phyloP scores from a whole-genome alignment of 208 protist species.

The Trypanosoma platydactyli region DNA sequence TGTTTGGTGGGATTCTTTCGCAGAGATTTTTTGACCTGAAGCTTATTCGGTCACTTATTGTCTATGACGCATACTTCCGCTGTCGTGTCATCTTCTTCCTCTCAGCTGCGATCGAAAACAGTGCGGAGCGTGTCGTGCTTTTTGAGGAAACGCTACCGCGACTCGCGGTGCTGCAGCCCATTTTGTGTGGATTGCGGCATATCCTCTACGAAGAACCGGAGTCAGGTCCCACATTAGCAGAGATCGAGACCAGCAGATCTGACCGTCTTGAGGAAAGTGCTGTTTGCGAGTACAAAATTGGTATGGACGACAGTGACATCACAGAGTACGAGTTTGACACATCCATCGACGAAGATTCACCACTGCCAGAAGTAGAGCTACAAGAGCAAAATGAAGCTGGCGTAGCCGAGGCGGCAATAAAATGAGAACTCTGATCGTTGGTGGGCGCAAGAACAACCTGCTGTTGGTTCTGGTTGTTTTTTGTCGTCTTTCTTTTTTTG shows the following conservation, averaged over 20 bases:
- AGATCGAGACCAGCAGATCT: constrained; percentile 36
- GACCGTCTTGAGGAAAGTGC: constrained; percentile 1
- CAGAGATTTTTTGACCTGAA: constrained; percentile 62
- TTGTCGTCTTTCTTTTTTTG: too few species aligned
- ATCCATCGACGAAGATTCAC: neutral
- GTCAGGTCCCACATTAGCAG: constrained; percentile 47
- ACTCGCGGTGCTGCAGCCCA: constrained; percentile 61
- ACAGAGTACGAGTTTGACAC: constrained; percentile 9
- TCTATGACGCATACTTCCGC: constrained; percentile 84
- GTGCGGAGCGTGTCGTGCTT: constrained; percentile 49
- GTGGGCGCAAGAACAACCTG: neutral
- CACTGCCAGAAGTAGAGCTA: too few species aligned
- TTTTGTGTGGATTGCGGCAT: constrained; percentile 66
- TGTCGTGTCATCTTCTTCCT: constrained; percentile 84
- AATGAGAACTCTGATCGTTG: neutral
- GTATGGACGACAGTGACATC: constrained; percentile 11
- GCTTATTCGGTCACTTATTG: constrained; percentile 69
- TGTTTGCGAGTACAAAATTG: neutral
- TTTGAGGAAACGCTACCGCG: constrained; percentile 80
- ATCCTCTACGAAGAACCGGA: constrained; percentile 79
- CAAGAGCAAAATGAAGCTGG: too few species aligned
- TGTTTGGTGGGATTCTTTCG: constrained; percentile 51
- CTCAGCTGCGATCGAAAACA: constrained; percentile 74
- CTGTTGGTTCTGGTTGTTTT: neutral
- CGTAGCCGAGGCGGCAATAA: neutral